Evolutionary conservation across 768 basidiomycete species (phyloP), one percentile per base, ranked within the genome.

Genomic region (Pisolithus marmoratus): DNA sequence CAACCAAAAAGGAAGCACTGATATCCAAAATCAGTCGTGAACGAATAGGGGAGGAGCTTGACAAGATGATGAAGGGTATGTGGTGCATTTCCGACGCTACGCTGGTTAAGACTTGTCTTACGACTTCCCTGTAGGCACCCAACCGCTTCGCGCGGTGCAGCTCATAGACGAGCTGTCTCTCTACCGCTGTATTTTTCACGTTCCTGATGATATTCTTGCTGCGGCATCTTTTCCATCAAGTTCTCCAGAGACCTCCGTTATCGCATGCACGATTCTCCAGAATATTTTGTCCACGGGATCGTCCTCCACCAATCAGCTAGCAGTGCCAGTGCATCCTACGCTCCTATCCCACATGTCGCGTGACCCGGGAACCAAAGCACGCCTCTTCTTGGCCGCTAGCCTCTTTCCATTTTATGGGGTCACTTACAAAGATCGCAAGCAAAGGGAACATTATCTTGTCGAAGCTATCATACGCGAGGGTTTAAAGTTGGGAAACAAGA

Each of bases 21-120:
- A 71, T 80, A 9, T 74, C 73, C 2, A 96, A 97, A 65, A 89
- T 99, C 43, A 87, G 87, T 31, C 81, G 91, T 48, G 96, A 98
- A 70, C 81, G 96, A 17, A 82, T 94, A 5, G 94, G 94, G 1
- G 88, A 88, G 55, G 96, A 99, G 67, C 61, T 98, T 14, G 81
- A 87, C 55, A 99, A 98, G 67, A 98, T 97, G 90, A 77, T 98
- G 64, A 84, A 84, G 74, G 86, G 95, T 86, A n/a, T 27, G 54
- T 49, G 22, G 48, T 22, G 20, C 26, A 1, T 38, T 36, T 38
- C 11, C 54, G 27, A 47, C 50, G 43, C 24, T 48, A 14, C 8
- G 52, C 43, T 8, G 34, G 17, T 34, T 50, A 42, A 51, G 5
- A 27, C 31, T 20, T 49, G 58, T 22, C 56, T 48, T 38, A n/a